Base-by-base conservation (phyloP, 1,139 yeast species). In the Hyphopichia fennica region DNA sequence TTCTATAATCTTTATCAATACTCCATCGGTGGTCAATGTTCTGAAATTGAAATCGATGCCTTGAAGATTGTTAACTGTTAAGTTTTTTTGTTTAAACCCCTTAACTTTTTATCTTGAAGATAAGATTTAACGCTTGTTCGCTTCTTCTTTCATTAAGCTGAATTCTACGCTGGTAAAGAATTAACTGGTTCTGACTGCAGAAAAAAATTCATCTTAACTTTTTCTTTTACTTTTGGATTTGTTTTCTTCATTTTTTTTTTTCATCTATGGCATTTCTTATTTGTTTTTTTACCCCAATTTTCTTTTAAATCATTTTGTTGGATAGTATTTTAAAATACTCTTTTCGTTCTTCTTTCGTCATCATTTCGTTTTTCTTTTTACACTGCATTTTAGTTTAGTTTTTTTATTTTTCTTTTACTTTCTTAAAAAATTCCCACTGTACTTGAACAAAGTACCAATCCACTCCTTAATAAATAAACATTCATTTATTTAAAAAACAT, bases 1-100 rank as follows among this genome's bases (percentile, higher is more conserved):
- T 70, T 70, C 59, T 69, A 65, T 63, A 71, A 71, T 60, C 64
- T 71, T 53, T 71, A 71, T 49, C 74, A 69, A 53, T 58, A 65
- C 55, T 56, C 62, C 43, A 62, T 67, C 45, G 74, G 72, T 22
- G 57, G 54, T 11, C 74, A 69, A 57, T 71, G 77, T 57, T 53
- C 63, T 18, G 59, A 56, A 44, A 61, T 67, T 41, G 70, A 67
- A 50, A 61, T 71, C 44, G 65, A 62, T 28, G 53, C 67, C 43
- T 62, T 70, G 49, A 57, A 60, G 45, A 67, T 69, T 23, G 58
- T 60, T 30, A 48, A 54, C 36, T 69, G 71, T 55, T 63, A 56
- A 51, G 29, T 7, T 15, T 22, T 17, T 15, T 25, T 8, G 11
- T 9, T 11, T 25, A 25, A 25, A 25, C 11, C 7, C 41, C 44